A percentile compares a stretch with the other conserved stretches of the same genome.
Evolutionary conservation across 1,139 yeast species (phyloP).

Genomic region (Scheffersomyces stambukii): DNA sequence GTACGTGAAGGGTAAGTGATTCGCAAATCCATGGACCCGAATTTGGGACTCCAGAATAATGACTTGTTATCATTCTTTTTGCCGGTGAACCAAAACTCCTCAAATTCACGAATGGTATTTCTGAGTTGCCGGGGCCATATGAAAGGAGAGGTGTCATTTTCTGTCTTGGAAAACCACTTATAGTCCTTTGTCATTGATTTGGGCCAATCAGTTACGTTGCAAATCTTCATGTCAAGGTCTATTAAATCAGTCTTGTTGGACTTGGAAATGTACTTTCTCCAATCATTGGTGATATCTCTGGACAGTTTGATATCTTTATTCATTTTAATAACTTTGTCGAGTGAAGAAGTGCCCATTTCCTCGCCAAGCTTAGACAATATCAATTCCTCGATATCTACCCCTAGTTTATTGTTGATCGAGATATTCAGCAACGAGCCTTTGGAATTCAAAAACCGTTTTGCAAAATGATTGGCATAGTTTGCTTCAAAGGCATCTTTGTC

Average conservation of each 20-base stretch:
- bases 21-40: slow-evolving; percentile 77
- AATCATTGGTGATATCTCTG: slow-evolving; percentile 53
- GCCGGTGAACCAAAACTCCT: slow-evolving; percentile 44
- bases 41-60: slow-evolving; percentile 78
- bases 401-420: slow-evolving; percentile 15
- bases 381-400: slow-evolving; percentile 64
- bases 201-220: slow-evolving; percentile 51
- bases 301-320: slow-evolving; percentile 75
- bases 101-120: slow-evolving; percentile 34
- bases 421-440: too few relatives aligned
- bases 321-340: slow-evolving; percentile 85
- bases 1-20: slow-evolving; percentile 62
- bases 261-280: slow-evolving; percentile 28
- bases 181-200: slow-evolving; percentile 52
- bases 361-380: slow-evolving; percentile 68
- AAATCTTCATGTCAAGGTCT: slow-evolving; percentile 50
- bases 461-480: slow-evolving; percentile 83
- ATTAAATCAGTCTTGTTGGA: slow-evolving; percentile 18
- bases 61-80: slow-evolving; percentile 70
- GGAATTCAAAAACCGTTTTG: slow-evolving; percentile 69
- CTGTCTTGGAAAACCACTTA: slow-evolving; percentile 41
- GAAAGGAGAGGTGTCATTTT: slow-evolving; percentile 40
- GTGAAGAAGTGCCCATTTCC: slow-evolving; percentile 77
- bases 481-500: slow-evolving; percentile 89
- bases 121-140: slow-evolving; percentile 43